These are phyloP conservation scores for Petrea volubilis DNA, from an alignment of 257 asterid genomes.

Conservation along the genomic window DNA sequence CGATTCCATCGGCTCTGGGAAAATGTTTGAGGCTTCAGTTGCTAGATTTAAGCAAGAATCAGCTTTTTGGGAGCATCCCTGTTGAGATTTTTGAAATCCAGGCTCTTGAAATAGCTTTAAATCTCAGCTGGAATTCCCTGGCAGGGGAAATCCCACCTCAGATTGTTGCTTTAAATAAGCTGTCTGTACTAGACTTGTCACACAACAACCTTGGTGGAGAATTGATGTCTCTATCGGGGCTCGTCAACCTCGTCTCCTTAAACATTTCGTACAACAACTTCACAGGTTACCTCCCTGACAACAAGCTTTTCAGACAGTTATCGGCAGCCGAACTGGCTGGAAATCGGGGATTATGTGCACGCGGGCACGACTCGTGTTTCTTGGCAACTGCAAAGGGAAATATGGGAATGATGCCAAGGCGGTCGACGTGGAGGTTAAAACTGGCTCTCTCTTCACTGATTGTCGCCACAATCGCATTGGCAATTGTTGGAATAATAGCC, in stretches of 20 bases:
- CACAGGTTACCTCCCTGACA: slow-evolving; percentile 77
- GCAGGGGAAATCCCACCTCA: slow-evolving; percentile 67
- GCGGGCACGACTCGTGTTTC: slow-evolving; percentile 69
- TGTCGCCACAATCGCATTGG: slow-evolving; percentile 45
- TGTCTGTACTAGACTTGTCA: slow-evolving; percentile 65
- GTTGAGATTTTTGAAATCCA: slow-evolving; percentile 52
- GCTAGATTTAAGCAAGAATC: slow-evolving; percentile 71
- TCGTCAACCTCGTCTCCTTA: slow-evolving; percentile 68
- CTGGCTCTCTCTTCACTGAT: slow-evolving; percentile 54
- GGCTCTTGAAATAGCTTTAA: slow-evolving; percentile 70
- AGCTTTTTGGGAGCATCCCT: slow-evolving; percentile 55
- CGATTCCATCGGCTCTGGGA: slow-evolving; percentile 59
- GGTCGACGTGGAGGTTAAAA: slow-evolving; percentile 65
- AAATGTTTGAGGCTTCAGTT: slow-evolving; percentile 62
- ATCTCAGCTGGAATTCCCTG: slow-evolving; percentile 69
- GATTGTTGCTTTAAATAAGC: slow-evolving; percentile 56
- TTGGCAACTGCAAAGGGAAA: slow-evolving; percentile 28
- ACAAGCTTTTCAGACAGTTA: slow-evolving; percentile 72
- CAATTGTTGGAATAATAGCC: slow-evolving; percentile 60
- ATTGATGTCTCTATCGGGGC: slow-evolving; percentile 57
- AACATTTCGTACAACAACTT: slow-evolving; percentile 73
- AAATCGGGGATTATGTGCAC: slow-evolving; percentile 55
- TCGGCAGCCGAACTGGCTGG: slow-evolving; percentile 57
- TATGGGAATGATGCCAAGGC: slow-evolving; percentile 30
- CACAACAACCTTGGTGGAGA: slow-evolving; percentile 76